A percentile compares a stretch with the other conserved stretches of the same genome.
Evolutionary conservation across 768 basidiomycete species (phyloP).

Genomic region (Boletus rubescentipes): DNA sequence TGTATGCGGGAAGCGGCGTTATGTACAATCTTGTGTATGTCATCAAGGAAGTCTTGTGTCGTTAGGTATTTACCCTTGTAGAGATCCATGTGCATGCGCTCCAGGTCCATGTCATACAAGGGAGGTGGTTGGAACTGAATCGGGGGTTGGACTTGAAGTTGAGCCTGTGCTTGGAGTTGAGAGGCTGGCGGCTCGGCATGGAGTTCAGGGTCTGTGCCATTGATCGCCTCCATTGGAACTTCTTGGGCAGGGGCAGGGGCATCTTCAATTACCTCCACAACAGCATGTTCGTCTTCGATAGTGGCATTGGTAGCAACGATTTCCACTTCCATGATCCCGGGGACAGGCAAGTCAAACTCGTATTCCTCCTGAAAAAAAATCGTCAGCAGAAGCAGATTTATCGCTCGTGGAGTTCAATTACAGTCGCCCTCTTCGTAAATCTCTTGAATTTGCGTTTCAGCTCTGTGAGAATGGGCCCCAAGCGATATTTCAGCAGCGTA

Average conservation of each 20-base stretch:
- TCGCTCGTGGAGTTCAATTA: slow-evolving; percentile 36
- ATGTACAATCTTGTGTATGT: slow-evolving; percentile 77
- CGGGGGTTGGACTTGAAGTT: slow-evolving; percentile 34
- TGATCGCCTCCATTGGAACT: slow-evolving; percentile 36
- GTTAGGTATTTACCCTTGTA: slow-evolving; percentile 86
- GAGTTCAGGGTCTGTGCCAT: slow-evolving; percentile 34
- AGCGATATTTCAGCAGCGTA: slow-evolving; percentile 82
- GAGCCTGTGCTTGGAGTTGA: slow-evolving; percentile 39
- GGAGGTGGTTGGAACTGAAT: slow-evolving; percentile 41
- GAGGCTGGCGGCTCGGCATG: slow-evolving; percentile 23
- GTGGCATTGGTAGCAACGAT: slow-evolving; percentile 39
- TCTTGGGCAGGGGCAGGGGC: slow-evolving; percentile 19
- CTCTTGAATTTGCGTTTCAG: slow-evolving; percentile 91
- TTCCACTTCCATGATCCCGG: slow-evolving; percentile 28
- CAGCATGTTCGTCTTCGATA: slow-evolving; percentile 40
- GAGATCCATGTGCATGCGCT: slow-evolving; percentile 83
- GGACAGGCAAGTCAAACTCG: slow-evolving; percentile 44
- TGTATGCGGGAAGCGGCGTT: slow-evolving; percentile 57
- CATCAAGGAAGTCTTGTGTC: slow-evolving; percentile 82
- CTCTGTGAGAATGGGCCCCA: slow-evolving; percentile 87
- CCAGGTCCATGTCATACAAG: slow-evolving; percentile 87
- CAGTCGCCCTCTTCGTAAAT: slow-evolving; percentile 78
- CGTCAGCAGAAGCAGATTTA: slow-evolving; percentile 7
- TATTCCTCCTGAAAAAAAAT: slow-evolving; percentile 68
- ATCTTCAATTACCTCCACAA: slow-evolving; percentile 44